Evolutionary conservation across 805 yeast species (phyloP).

Genomic region (Candida boleticola): DNA sequence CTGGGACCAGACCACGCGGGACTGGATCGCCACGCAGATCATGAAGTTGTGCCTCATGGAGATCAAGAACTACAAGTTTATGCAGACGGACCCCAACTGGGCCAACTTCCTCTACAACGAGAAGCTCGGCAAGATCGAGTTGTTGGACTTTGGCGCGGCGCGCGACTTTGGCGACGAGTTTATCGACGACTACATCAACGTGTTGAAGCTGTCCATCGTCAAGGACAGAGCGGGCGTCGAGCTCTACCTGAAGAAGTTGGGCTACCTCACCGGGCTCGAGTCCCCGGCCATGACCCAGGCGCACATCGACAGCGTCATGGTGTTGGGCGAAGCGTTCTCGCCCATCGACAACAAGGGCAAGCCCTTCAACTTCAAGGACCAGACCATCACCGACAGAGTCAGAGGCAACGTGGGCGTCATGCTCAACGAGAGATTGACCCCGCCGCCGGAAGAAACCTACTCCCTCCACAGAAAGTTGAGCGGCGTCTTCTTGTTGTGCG

Average conservation of each 20-base stretch:
- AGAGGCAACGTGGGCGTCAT: constrained; percentile 82
- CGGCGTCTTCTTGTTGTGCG: constrained; percentile 89
- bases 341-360: constrained; percentile 46
- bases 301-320: constrained; percentile 86
- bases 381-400: constrained; percentile 92
- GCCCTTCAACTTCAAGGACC: constrained; percentile 70
- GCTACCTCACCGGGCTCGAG: constrained; percentile 90
- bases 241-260: constrained; percentile 66
- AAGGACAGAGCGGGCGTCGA: constrained; percentile 65
- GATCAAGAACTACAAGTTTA: constrained; percentile 78
- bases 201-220: constrained; percentile 71
- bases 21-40: constrained; percentile 81
- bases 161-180: constrained; percentile 72
- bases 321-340: constrained; percentile 89
- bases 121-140: constrained; percentile 68
- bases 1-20: constrained; percentile 68
- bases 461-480: constrained; percentile 93
- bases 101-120: constrained; percentile 89
- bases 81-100: constrained; percentile 99
- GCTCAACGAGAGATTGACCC: constrained; percentile 88
- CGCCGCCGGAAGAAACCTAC: constrained; percentile 98
- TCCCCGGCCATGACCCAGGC: constrained; percentile 85
- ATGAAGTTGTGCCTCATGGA: constrained; percentile 87
- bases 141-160: constrained; percentile 95
- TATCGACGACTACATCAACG: constrained; percentile 61